These are phyloP conservation scores for Wickerhamomyces bovis DNA, from an alignment of 805 yeast genomes.

Conservation along the genomic window DNA sequence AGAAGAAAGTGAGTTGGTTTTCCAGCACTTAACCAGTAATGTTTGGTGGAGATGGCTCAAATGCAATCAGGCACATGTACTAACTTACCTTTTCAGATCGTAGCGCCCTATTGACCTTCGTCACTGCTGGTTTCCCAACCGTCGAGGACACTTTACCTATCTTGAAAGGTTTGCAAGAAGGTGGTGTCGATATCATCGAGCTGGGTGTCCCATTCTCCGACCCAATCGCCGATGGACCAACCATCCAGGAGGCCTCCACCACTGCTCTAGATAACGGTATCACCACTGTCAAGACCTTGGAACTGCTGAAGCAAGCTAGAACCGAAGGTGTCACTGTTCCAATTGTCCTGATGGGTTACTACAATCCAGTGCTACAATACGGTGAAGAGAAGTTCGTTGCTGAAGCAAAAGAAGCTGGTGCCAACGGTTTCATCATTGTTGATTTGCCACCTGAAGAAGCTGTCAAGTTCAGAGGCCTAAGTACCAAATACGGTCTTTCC, in stretches of 20 bases:
- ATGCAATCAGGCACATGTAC: background rate
- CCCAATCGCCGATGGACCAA: conserved; percentile 98
- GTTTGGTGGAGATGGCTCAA: background rate
- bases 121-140: conserved; percentile 93
- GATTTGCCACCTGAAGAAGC: conserved; percentile 99
- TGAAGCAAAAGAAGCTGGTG: conserved; percentile 85
- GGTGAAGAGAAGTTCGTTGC: conserved; percentile 81
- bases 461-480: conserved; percentile 68
- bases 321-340: conserved; percentile 82
- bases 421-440: conserved; percentile 89
- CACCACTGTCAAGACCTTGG: conserved; percentile 62
- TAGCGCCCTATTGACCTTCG: conserved; percentile 82
- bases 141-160: conserved; percentile 84
- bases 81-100: conserved; percentile 38
- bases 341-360: conserved; percentile 93
- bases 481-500: conserved; percentile 63
- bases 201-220: conserved; percentile 95
- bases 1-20: conserved; percentile 31
- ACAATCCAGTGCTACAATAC: conserved; percentile 84
- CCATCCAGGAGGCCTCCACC: conserved; percentile 84
- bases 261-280: conserved; percentile 81
- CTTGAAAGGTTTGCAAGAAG: conserved; percentile 82
- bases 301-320: conserved; percentile 71
- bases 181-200: conserved; percentile 94
- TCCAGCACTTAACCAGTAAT: no score